These are phyloP conservation scores for Macrophomina phaseolina DNA, from an alignment of 2,329 filamentous ascomycete genomes.

Conservation along the genomic window DNA sequence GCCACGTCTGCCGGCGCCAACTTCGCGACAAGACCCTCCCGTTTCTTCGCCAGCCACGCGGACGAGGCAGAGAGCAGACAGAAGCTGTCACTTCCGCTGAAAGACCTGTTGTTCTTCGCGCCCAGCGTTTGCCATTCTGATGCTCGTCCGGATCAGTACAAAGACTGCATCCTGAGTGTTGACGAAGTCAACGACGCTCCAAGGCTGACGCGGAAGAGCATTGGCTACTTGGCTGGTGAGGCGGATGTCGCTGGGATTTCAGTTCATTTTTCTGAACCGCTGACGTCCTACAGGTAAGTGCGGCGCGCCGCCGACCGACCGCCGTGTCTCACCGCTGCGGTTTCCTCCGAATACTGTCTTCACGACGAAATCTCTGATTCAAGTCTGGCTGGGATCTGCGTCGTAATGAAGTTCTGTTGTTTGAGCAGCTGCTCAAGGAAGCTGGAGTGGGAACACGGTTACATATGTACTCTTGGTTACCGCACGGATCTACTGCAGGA, in stretches of 20 bases:
- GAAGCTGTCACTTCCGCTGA: not conserved
- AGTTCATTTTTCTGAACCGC: not conserved
- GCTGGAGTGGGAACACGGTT: not conserved
- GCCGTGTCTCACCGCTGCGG: not conserved
- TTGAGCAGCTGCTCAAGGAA: constrained; percentile 1
- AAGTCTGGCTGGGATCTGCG: constrained; percentile 5
- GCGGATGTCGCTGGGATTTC: too few relatives aligned
- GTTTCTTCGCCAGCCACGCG: not conserved
- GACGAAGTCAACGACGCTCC: not conserved
- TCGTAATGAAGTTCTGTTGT: not conserved
- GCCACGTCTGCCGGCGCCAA: constrained; percentile 6
- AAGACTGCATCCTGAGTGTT: not conserved
- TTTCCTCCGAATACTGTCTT: not conserved
- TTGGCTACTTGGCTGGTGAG: not conserved
- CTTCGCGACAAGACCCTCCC: not conserved
- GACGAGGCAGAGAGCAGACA: not conserved
- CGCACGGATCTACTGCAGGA: not conserved
- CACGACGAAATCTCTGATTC: not conserved
- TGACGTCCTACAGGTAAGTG: not conserved
- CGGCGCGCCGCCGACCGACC: not conserved
- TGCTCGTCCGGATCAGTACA: not conserved
- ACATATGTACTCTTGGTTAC: not conserved
- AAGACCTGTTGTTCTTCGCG: not conserved
- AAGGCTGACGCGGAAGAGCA: not conserved
- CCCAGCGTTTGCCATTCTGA: not conserved